Percentiles rank a stretch among this genome's conserved stretches.
These are phyloP conservation scores for Pleurotus cornucopiae DNA, from an alignment of 768 basidiomycete species.

Conservation along the genomic window DNA sequence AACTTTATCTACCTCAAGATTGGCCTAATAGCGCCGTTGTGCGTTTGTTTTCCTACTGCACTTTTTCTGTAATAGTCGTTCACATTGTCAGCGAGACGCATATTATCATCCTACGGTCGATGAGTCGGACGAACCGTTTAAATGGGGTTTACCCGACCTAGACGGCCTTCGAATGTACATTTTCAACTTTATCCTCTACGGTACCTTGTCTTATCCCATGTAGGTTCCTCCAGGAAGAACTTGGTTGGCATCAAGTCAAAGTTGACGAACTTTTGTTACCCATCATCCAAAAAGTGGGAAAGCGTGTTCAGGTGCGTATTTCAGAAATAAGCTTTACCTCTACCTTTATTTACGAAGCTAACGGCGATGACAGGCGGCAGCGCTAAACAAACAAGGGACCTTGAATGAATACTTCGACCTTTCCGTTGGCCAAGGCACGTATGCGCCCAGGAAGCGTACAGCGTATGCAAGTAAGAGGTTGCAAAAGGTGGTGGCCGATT, in stretches of 20 bases:
- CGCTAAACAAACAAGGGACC: slow-evolving; percentile 73
- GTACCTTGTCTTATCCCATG: slow-evolving; percentile 8
- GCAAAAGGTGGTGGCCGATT: slow-evolving; percentile 82
- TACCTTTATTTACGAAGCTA: neutral
- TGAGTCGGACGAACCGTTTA: slow-evolving; percentile 88
- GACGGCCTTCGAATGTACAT: slow-evolving; percentile 82
- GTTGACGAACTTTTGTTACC: slow-evolving; percentile 90
- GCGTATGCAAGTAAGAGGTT: slow-evolving; percentile 84
- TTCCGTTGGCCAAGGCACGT: slow-evolving; percentile 58
- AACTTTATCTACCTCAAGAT: slow-evolving; percentile 71
- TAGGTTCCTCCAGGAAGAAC: slow-evolving; percentile 72
- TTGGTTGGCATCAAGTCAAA: slow-evolving; percentile 78
- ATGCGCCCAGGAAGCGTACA: slow-evolving; percentile 75
- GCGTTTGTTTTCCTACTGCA: slow-evolving; percentile 22
- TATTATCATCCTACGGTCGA: slow-evolving; percentile 93
- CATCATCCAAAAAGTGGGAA: slow-evolving; percentile 85
- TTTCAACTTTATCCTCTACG: neutral
- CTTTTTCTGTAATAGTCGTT: neutral
- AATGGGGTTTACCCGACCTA: slow-evolving; percentile 96
- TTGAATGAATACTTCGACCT: slow-evolving; percentile 75
- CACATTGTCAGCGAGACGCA: slow-evolving; percentile 66
- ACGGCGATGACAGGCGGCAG: slow-evolving; percentile 38
- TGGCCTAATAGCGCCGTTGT: slow-evolving; percentile 96
- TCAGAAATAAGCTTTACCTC: neutral
- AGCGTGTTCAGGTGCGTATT: slow-evolving; percentile 60